phyloP scores from a whole-genome alignment of 345 rosid species.

The Arabidopsis suecica region DNA sequence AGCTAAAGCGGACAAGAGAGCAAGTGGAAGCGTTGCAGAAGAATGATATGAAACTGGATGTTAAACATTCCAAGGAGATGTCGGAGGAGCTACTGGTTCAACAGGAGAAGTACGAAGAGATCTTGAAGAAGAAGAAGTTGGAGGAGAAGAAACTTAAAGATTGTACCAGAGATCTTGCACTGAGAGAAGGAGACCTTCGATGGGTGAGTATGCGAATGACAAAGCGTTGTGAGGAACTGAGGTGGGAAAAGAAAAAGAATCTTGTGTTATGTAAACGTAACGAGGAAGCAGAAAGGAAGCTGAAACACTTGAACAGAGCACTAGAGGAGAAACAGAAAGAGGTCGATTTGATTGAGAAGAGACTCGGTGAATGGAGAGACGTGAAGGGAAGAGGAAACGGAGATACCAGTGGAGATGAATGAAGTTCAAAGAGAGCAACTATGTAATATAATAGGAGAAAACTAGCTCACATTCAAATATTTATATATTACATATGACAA shows the following conservation, averaged over 20 bases:
- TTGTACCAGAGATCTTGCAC: background rate
- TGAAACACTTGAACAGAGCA: background rate
- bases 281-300: background rate
- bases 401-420: background rate
- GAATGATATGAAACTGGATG: background rate
- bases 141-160: background rate
- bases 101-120: background rate
- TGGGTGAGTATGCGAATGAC: background rate
- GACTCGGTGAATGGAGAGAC: background rate
- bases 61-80: background rate
- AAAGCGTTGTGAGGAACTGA: background rate
- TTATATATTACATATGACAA: constrained; percentile 19
- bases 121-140: background rate
- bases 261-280: background rate
- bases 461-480: constrained; percentile 26
- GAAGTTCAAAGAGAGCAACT: constrained; percentile 2
- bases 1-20: background rate
- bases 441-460: constrained; percentile 13
- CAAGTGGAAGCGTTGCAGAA: background rate
- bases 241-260: background rate
- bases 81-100: background rate
- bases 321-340: background rate
- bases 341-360: background rate
- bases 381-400: background rate
- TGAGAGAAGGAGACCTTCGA: background rate